phyloP scores from a whole-genome alignment of 1,284 basidiomycete genomes.

The Ustilago cynodontis region DNA sequence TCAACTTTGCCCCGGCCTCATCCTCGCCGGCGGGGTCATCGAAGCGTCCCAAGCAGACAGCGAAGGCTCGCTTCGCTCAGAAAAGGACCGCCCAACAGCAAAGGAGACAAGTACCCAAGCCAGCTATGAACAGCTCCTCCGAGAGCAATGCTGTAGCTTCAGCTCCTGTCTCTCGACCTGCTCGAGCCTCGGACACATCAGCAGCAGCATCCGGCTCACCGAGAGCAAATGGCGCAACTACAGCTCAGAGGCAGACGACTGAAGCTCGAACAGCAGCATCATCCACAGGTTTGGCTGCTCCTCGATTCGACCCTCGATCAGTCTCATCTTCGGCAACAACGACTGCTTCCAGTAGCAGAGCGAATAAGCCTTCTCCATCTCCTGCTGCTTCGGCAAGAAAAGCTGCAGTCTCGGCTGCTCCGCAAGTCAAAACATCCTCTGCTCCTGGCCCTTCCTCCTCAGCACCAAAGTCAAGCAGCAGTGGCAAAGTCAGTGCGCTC shows the following conservation, averaged over 20 bases:
- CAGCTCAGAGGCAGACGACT: no score
- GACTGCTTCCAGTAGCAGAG: constrained; percentile 1
- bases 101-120: constrained; percentile 19
- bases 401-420: constrained; percentile 4
- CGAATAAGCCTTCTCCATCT: background rate
- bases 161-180: constrained; percentile 4
- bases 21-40: constrained; percentile 18
- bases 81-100: constrained; percentile 40
- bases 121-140: background rate
- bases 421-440: constrained; percentile 12
- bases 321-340: constrained; percentile 10
- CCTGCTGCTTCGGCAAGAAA: constrained; percentile 6
- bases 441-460: constrained; percentile 17
- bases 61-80: constrained; percentile 42
- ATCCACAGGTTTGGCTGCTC: constrained; percentile 14
- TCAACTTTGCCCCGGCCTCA: constrained; percentile 64
- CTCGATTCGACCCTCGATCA: constrained; percentile 34
- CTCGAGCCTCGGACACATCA: background rate
- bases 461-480: constrained; percentile 9
- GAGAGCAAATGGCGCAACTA: background rate
- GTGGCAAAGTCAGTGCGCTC: constrained; percentile 34
- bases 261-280: constrained; percentile 19
- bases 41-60: constrained; percentile 43
- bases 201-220: constrained; percentile 24
- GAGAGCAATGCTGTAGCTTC: background rate